Percentiles rank a stretch among this genome's conserved stretches.
These are phyloP conservation scores for Phytophthora niederhauseri DNA, from an alignment of 352 stramenopile species.

Conservation along the genomic window DNA sequence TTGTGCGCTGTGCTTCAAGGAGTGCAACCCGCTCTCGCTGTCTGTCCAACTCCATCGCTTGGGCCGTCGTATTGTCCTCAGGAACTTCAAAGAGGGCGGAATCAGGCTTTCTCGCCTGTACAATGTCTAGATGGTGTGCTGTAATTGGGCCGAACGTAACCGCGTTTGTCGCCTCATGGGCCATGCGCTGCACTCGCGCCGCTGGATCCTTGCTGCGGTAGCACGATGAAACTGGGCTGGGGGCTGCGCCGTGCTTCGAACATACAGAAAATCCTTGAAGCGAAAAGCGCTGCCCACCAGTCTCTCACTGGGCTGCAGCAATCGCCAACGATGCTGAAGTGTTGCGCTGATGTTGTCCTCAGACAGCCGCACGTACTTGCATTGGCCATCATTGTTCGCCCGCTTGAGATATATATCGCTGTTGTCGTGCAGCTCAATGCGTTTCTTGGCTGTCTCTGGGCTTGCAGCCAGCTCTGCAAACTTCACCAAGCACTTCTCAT, in stretches of 20 bases:
- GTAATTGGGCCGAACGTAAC: conserved; percentile 6
- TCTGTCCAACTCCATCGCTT: conserved; percentile 9
- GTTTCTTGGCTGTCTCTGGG: not conserved
- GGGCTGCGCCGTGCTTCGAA: not conserved
- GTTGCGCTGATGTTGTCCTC: not conserved
- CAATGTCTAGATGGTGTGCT: conserved; percentile 8
- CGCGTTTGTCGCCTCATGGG: conserved; percentile 3
- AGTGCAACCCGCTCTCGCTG: conserved; percentile 1
- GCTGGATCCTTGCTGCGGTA: not conserved
- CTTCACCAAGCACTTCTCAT: conserved; percentile 10
- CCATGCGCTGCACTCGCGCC: conserved; percentile 4
- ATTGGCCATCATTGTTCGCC: conserved; percentile 5
- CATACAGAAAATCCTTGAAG: conserved; percentile 12
- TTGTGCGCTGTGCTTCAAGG: not conserved
- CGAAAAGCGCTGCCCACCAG: not conserved
- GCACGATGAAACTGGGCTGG: conserved; percentile 12
- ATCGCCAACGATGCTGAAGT: conserved; percentile 7
- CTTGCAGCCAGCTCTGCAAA: not conserved
- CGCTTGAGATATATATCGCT: conserved; percentile 1
- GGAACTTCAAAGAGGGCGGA: conserved; percentile 4
- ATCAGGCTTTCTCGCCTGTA: conserved; percentile 4
- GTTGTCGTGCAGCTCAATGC: not conserved
- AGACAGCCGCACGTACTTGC: conserved; percentile 2
- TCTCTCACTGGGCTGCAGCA: not conserved
- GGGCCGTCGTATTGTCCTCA: conserved; percentile 5